phyloP scores from a whole-genome alignment of 2,329 filamentous ascomycete genomes.

The Fusarium sp. region DNA sequence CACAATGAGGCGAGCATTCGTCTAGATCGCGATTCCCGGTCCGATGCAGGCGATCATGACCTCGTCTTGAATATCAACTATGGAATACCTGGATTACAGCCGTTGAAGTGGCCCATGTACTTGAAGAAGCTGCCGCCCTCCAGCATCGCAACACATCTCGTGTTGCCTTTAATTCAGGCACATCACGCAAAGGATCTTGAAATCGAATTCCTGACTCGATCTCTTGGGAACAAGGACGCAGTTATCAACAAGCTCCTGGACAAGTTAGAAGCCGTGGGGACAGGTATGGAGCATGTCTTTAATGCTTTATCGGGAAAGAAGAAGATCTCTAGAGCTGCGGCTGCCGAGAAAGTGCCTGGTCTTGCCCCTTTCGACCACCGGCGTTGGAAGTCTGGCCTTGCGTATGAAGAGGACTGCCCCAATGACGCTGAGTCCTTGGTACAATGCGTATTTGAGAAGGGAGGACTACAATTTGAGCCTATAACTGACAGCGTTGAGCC shows the following conservation, averaged over 20 bases:
- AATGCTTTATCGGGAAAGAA: constrained; percentile 62
- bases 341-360: constrained; percentile 63
- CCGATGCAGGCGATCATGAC: constrained; percentile 55
- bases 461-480: constrained; percentile 48
- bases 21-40: constrained; percentile 51
- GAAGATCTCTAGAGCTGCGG: constrained; percentile 57
- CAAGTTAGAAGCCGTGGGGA: constrained; percentile 65
- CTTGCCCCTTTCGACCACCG: constrained; percentile 61
- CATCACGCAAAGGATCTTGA: constrained; percentile 56
- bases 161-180: constrained; percentile 63
- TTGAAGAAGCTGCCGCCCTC: constrained; percentile 61
- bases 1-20: constrained; percentile 60
- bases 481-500: constrained; percentile 49
- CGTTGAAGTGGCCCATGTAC: constrained; percentile 73
- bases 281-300: constrained; percentile 66
- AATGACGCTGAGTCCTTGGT: constrained; percentile 54
- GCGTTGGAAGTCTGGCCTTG: constrained; percentile 53
- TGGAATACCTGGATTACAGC: constrained; percentile 71
- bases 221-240: constrained; percentile 63
- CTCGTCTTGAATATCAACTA: constrained; percentile 67
- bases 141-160: constrained; percentile 60
- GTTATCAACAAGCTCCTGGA: constrained; percentile 64
- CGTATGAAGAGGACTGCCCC: constrained; percentile 40
- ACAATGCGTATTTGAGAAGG: constrained; percentile 55
- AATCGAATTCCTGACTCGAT: constrained; percentile 56